Base-by-base conservation (phyloP, 2,329 filamentous ascomycete genomes). In the Sclerotinia glacialis region DNA sequence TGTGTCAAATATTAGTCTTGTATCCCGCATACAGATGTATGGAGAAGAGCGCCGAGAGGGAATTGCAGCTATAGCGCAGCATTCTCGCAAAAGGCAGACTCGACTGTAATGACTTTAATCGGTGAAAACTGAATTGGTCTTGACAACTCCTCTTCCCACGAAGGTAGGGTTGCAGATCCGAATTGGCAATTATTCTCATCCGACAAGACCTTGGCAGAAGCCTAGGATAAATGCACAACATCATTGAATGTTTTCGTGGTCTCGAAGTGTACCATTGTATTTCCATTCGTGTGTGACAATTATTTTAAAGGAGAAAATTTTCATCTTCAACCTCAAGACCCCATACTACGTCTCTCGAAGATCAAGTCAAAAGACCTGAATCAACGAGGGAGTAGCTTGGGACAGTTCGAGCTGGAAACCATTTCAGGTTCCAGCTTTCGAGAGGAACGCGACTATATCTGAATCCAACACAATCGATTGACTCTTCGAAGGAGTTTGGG, bases 1-100 rank as follows among this genome's bases (percentile, higher is more conserved):
- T 97, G 79, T 78, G 79, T 87, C 80, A 50, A 47, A 92, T 89
- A 90, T 92, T 88, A 91, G 89, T 91, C 88, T 86, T 84, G 34
- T 70, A 84, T 86, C 86, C 88, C 84, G 80, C 83, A 86, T 83
- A 85, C 83, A 78, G 80, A 76, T 75, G 83, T 83, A 85, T 86
- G 84, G 79, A 83, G 81, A 82, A 84, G 84, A 88, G 87, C 90
- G 90, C 90, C 89, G 87, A 88, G 88, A 88, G 85, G 87, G 92
- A 96, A 96, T 82, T 96, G 92, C 90, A 89, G 90, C 90, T 88
- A 85, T 83, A 89, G 83, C 82, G 91, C 91, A 87, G 89, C 91
- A 94, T 95, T 95, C 91, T 93, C 89, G 82, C 87, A 86, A 86
- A 69, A 90, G 89, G 86, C 86, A 87, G 83, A 93, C 91, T 93